Evolutionary conservation across 371 early-diverging fungal genomes (phyloP), one percentile per base, ranked within the genome.

Genomic region (Encephalitozoon romaleae): DNA sequence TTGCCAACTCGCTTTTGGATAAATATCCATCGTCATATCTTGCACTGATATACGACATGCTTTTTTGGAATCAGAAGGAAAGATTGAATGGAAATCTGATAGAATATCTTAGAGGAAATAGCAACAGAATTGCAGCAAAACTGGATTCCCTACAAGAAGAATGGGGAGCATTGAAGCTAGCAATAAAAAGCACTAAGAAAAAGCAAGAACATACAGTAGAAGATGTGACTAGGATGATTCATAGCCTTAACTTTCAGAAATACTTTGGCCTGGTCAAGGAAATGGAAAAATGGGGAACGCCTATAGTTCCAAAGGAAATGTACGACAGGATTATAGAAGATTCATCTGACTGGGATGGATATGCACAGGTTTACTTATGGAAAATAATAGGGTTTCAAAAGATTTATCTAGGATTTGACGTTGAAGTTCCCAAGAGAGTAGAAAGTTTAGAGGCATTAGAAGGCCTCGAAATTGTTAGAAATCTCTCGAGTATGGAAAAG

Each of bases 311-410:
- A 30, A 53, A 15, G 15, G 45, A 54, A n/a, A 54, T 52, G 30
- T 74, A 74, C 34, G 47, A 74, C 18, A 49, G 53, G 28, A 34
- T 74, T 23, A 65, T 74, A 43, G 6, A 6, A 15, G 26, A 25
- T 12, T 67, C 68, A 9, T 49, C 43, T 43, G 55, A 43, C 1
- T 74, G 65, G 66, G 75, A 74, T 21, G 67, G 67, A 45, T 74
- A 74, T 68, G 53, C 67, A 11, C 75, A 74, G 47, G 75, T 74
- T 28, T 74, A 74, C 47, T 47, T 74, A 15, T 74, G 75, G 75
- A 74, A 74, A 65, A 74, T 74, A 49, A 32, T 74, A 15, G 43
- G 39, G 8, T 74, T 49, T 28, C 75, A 74, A 52, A 74, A 74
- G 32, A 74, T 74, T 18, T 59, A 54, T 26, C 55, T 74, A 41